Base-by-base conservation (phyloP, 208 protist species). In the Crithidia brevicula region DNA sequence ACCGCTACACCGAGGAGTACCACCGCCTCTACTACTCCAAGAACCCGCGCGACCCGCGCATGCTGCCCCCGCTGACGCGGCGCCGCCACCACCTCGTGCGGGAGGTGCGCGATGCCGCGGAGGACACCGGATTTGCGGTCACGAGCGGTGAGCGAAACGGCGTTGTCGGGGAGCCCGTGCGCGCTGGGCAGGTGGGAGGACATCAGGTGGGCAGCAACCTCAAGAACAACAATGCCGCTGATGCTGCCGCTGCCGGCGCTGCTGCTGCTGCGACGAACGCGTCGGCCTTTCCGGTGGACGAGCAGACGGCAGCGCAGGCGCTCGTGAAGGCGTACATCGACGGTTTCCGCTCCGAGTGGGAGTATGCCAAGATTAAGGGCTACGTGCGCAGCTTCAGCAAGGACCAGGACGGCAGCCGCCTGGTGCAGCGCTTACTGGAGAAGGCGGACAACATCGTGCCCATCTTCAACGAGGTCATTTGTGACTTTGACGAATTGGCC, bases 361-460 rank as follows among this genome's bases (percentile, higher is more conserved):
- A 76, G n/a, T 84, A 82, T 59, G 27, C 57, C n/a, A 85, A 96
- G 53, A 89, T 98, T 28, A 72, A 74, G 8, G 82, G 85, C 13
- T 77, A 93, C 65, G 75, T 98, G 8, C 79, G 93, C 3, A 87
- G 96, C 56, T 96, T 99, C 74, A 88, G 83, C 70, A 75, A 86
- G 30, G 97, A 99, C 62, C 98, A 99, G 77, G 95, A 98, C 69
- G 97, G 98, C 43, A 98, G 96, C 57, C 85, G 98, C 25, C 97
- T 98, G 67, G 96, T 99, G 70, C 98, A 99, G 85, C 94, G 97
- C 42, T 90, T 98, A 46, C 82, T 99, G 33, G 95, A 98, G 57
- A 78, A 77, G 36, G 85, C 90, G 9, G 61, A 81, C 15, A 91
- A 98, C 63, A 78, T 97, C n/a, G 50, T 86, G 27, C 77, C 81